These are phyloP conservation scores for Mortierella sp. DNA, from an alignment of 371 early-diverging fungal species.

Conservation along the genomic window DNA sequence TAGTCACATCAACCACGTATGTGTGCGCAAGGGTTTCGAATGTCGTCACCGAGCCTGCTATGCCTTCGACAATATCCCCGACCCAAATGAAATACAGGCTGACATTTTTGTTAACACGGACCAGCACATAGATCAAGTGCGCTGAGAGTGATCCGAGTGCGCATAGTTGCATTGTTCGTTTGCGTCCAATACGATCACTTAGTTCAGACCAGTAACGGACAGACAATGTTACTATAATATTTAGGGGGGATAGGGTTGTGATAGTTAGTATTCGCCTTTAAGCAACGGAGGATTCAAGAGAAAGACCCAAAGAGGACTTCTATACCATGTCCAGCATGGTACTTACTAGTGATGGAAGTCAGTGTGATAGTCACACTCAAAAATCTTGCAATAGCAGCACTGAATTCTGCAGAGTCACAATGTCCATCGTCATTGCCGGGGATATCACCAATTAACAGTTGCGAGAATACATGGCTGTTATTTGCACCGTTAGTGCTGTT, in stretches of 20 bases:
- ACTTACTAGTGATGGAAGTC: constrained; percentile 10
- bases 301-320: too few species aligned
- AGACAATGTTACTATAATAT: constrained; percentile 12
- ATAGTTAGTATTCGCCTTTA: too few species aligned
- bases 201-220: constrained; percentile 32
- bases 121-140: constrained; percentile 6
- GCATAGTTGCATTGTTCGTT: constrained; percentile 18
- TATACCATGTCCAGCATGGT: too few species aligned
- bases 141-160: not conserved
- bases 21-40: constrained; percentile 22
- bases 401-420: constrained; percentile 41
- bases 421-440: not conserved
- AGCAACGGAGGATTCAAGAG: too few species aligned
- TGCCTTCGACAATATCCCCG: constrained; percentile 19
- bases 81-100: constrained; percentile 11
- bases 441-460: too few species aligned
- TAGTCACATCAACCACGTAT: constrained; percentile 33
- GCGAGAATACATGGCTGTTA: too few species aligned
- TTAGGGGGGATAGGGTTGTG: too few species aligned
- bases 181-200: constrained; percentile 35
- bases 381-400: constrained; percentile 38
- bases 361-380: constrained; percentile 11
- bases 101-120: constrained; percentile 1
- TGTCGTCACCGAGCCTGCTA: constrained; percentile 9
- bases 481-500: too few species aligned